phyloP scores from a whole-genome alignment of 225 moss, liverwort and hornwort species.

The Pseudoscleropodium purum region DNA sequence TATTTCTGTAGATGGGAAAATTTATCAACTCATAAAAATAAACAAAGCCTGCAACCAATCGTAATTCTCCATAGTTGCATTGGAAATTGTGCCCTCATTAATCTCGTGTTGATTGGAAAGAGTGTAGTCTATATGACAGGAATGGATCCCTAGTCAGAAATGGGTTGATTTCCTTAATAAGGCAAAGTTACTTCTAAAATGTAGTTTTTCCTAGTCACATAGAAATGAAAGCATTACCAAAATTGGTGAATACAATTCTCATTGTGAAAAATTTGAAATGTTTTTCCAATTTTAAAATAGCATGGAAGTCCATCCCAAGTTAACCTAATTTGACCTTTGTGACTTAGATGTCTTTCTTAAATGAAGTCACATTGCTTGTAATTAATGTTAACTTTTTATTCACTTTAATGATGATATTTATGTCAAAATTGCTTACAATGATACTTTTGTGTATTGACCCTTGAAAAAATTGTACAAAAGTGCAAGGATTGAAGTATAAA shows the following conservation, averaged over 20 bases:
- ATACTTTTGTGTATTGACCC: background rate
- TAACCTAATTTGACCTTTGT: accelerated
- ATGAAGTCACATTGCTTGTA: background rate
- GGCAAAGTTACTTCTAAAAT: background rate
- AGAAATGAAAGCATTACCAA: background rate
- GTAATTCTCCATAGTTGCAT: no score
- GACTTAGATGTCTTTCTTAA: background rate
- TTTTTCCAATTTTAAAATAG: no score
- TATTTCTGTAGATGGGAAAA: no score
- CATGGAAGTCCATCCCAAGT: background rate
- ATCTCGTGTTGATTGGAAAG: no score
- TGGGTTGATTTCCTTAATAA: no score
- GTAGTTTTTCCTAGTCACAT: background rate
- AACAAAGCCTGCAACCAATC: no score
- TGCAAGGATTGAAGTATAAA: background rate
- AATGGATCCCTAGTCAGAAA: no score
- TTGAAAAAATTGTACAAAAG: background rate
- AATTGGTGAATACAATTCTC: background rate
- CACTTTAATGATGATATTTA: background rate
- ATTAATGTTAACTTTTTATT: background rate
- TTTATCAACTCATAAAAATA: no score
- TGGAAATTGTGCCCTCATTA: no score
- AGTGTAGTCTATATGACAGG: no score
- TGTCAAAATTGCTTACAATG: background rate
- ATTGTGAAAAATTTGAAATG: no score